Evolutionary conservation across 2,329 filamentous ascomycete species (phyloP).

Genomic region (Neoarthrinium moseri): DNA sequence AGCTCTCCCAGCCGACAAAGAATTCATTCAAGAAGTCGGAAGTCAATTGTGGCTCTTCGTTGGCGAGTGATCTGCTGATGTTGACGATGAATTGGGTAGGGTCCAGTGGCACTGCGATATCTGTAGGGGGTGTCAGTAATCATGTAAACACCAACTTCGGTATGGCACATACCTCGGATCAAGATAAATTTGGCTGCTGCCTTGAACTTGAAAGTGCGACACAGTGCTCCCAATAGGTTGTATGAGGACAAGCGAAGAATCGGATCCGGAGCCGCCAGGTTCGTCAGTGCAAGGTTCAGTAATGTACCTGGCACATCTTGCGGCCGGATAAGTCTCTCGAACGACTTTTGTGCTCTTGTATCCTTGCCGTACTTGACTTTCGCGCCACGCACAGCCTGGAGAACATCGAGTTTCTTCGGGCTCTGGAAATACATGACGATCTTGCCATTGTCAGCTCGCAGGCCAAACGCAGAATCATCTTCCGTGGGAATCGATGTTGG

Average conservation of each 20-base stretch:
- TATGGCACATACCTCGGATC: conserved; percentile 49
- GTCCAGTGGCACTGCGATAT: conserved; percentile 62
- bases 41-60: conserved; percentile 64
- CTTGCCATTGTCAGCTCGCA: conserved; percentile 67
- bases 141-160: background rate
- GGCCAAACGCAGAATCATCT: conserved; percentile 65
- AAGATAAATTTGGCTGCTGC: conserved; percentile 61
- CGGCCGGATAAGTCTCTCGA: conserved; percentile 64
- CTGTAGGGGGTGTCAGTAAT: conserved; percentile 33
- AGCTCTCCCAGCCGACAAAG: conserved; percentile 70
- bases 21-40: conserved; percentile 72
- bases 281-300: conserved; percentile 65
- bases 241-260: conserved; percentile 63
- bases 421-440: conserved; percentile 73
- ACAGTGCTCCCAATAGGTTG: conserved; percentile 65
- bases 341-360: conserved; percentile 56
- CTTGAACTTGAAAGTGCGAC: conserved; percentile 66
- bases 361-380: conserved; percentile 67
- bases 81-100: conserved; percentile 63
- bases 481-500: conserved; percentile 63
- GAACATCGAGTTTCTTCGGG: conserved; percentile 60
- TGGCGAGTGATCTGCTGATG: conserved; percentile 63
- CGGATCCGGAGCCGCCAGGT: conserved; percentile 62
- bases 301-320: conserved; percentile 71
- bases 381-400: conserved; percentile 61